Evolutionary conservation across 176 grass and related monocot genomes (phyloP), one percentile per base, ranked within the genome.

Genomic region (Ensete ventricosum): DNA sequence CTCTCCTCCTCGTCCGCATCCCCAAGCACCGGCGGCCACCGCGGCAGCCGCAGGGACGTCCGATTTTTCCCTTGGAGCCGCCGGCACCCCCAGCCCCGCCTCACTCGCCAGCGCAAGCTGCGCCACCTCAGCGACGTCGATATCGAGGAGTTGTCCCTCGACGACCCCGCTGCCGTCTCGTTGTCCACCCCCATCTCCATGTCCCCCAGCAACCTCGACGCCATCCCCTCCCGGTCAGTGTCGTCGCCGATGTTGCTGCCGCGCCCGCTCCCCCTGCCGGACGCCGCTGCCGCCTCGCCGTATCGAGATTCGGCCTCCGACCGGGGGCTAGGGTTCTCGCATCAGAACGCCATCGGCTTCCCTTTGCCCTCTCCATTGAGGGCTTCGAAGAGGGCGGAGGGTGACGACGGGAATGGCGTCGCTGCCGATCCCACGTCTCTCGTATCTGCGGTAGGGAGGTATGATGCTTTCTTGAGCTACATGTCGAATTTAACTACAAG

Each of bases 181-280:
- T 77, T 79, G 73, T 82, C 81, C 20, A 81, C 90, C 57, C 82
- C 95, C 50, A 81, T 84, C 75, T 88, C 91, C 24, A 71, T 81
- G 53, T 81, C 82, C 0, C 12, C 78, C 43, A 90, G 81, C 10
- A 80, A 64, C 69, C 80, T 83, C 65, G 81, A 83, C 66, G 63
- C 57, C 21, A 55, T 81, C 1, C 69, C 72, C 53, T 79, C 84
- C 60, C 86, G 78, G 53, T 84, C 88, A 52, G 49, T 48, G n/a
- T 87, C 83, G 77, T 89, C 96, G 25, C 90, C 87, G 62, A 60
- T 92, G 71, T 52, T 64, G 57, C 69, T 87, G 74, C 70, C 87
- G 9, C 82, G 21, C 14, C 84, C 80, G 3, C 82, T 87, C 74
- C 89, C 86, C 51, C 75, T 84, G 51, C 90, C 90, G 13, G 74